Percentiles rank a stretch among this genome's conserved stretches.
Evolutionary conservation across 2,329 filamentous ascomycete genomes (phyloP).

Genomic region (Trichoderma atrobrunneum): DNA sequence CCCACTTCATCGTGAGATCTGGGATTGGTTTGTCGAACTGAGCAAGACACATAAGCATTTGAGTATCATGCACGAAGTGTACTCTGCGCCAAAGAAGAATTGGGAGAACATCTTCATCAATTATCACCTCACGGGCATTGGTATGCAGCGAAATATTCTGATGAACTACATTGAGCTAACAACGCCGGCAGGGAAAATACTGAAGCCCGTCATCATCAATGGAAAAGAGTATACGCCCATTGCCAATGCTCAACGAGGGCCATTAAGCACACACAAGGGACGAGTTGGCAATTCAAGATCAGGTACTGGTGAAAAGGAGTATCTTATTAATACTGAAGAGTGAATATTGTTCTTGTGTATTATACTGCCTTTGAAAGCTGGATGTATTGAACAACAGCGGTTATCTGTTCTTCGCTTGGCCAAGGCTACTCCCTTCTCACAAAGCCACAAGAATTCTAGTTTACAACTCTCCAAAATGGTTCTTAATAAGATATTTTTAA

Average conservation of each 20-base stretch:
- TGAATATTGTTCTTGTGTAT: neutral
- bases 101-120: constrained; percentile 49
- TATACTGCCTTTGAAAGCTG: too few species aligned
- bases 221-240: constrained; percentile 10
- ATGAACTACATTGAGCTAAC: neutral
- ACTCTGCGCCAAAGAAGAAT: constrained; percentile 36
- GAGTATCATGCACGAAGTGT: constrained; percentile 49
- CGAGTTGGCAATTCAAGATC: neutral
- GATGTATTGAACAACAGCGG: neutral
- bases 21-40: constrained; percentile 45
- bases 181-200: neutral
- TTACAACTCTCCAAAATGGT: neutral
- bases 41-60: constrained; percentile 36
- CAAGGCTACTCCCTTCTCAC: neutral
- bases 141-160: neutral
- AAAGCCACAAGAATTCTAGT: accelerated
- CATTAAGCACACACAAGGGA: constrained; percentile 9
- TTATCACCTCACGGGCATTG: constrained; percentile 16
- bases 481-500: neutral
- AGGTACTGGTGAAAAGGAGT: neutral
- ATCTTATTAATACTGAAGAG: neutral
- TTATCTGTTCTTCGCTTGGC: neutral
- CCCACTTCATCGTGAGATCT: constrained; percentile 40
- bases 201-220: neutral
- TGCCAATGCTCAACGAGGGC: neutral